These are phyloP conservation scores for Hypoxylon fragiforme DNA, from an alignment of 495 filamentous ascomycete species.

Conservation along the genomic window DNA sequence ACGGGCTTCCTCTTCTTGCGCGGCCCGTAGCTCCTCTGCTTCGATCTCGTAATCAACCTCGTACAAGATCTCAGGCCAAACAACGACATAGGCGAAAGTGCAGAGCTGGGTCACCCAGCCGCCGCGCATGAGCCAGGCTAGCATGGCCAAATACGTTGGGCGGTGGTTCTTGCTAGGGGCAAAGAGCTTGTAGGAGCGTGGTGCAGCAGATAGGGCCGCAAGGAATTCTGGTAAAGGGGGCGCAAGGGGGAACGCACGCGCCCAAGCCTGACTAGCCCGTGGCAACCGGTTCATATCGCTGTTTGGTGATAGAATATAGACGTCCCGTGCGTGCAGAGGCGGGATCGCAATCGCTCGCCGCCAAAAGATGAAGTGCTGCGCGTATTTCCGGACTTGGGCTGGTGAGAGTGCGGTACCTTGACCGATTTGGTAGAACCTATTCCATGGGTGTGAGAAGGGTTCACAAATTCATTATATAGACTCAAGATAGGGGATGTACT, in stretches of 20 bases:
- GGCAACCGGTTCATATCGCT: slow-evolving; percentile 76
- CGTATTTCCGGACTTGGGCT: slow-evolving; percentile 77
- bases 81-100: slow-evolving; percentile 80
- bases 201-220: slow-evolving; percentile 70
- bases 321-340: slow-evolving; percentile 84
- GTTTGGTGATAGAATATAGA: slow-evolving; percentile 92
- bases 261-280: slow-evolving; percentile 71
- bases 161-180: slow-evolving; percentile 90
- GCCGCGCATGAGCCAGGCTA: slow-evolving; percentile 88
- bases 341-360: slow-evolving; percentile 88
- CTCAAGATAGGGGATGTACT: slow-evolving; percentile 13
- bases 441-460: slow-evolving; percentile 1
- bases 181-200: slow-evolving; percentile 76
- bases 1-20: slow-evolving; percentile 21
- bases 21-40: slow-evolving; percentile 49
- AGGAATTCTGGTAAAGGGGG: slow-evolving; percentile 85
- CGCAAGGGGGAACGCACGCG: slow-evolving; percentile 74
- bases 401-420: slow-evolving; percentile 71
- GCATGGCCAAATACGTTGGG: slow-evolving; percentile 79
- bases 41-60: slow-evolving; percentile 62
- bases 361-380: slow-evolving; percentile 93
- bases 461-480: not conserved
- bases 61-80: slow-evolving; percentile 63
- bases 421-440: slow-evolving; percentile 74
- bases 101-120: slow-evolving; percentile 92